Conservation (phyloP, 345 rosid species). For the Brassica cretica region DNA sequence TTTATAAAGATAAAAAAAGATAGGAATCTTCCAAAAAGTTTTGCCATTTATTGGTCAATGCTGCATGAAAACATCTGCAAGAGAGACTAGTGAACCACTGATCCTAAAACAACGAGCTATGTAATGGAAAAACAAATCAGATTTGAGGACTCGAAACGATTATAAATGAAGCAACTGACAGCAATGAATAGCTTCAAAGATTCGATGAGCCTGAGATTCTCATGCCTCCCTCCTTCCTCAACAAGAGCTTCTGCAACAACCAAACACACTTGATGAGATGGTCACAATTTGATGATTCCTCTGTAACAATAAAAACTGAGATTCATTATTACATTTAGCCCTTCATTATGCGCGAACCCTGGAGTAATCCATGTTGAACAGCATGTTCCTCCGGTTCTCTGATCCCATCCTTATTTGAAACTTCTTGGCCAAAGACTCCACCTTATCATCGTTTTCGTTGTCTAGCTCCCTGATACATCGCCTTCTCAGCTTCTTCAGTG, state of each 20-base stretch:
- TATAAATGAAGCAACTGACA: conserved; percentile 20
- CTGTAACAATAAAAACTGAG: neutral
- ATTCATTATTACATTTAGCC: conserved; percentile 20
- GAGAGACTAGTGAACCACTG: neutral
- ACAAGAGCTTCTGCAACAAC: conserved; percentile 18
- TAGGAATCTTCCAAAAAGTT: neutral
- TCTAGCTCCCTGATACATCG: conserved; percentile 85
- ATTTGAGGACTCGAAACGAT: conserved; percentile 22
- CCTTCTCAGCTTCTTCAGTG: conserved; percentile 73
- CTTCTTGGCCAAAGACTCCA: conserved; percentile 55
- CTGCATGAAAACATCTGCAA: neutral
- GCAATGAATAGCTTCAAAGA: conserved; percentile 18
- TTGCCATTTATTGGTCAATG: conserved; percentile 26
- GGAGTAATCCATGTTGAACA: conserved; percentile 72
- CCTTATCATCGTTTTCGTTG: conserved; percentile 58
- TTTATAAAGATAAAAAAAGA: neutral
- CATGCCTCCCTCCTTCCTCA: conserved; percentile 14
- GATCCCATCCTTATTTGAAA: conserved; percentile 62
- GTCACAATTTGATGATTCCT: neutral
- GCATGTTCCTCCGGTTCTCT: conserved; percentile 69
- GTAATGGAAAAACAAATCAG: neutral
- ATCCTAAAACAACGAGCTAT: conserved; percentile 20
- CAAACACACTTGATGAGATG: conserved; percentile 15
- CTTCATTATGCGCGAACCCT: conserved; percentile 48
- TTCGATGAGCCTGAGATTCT: conserved; percentile 15